These are phyloP conservation scores for Jimgerdemannia flammicorona DNA, from an alignment of 192 early-diverging fungal genomes.

Conservation along the genomic window DNA sequence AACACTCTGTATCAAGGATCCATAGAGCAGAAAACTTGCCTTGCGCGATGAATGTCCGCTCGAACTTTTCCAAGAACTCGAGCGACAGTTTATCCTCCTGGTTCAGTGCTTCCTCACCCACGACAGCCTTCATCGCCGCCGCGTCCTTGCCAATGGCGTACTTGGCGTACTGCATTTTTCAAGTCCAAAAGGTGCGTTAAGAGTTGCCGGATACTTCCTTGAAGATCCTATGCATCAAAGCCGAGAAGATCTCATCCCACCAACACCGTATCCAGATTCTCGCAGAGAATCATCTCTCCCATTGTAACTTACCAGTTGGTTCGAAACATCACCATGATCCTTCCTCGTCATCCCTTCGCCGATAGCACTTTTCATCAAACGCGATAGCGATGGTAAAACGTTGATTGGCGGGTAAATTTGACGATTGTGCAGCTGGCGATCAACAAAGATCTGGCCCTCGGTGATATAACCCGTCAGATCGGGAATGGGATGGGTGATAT, in stretches of 20 bases:
- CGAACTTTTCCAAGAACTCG: slow-evolving; percentile 99
- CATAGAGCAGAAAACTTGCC: slow-evolving; percentile 35
- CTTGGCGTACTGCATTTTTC: slow-evolving; percentile 77
- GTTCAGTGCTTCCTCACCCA: slow-evolving; percentile 98
- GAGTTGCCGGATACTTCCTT: not conserved
- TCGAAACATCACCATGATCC: slow-evolving; percentile 99
- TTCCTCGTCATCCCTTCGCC: slow-evolving; percentile 97
- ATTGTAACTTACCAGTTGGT: slow-evolving; percentile 71
- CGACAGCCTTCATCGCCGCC: slow-evolving; percentile 99
- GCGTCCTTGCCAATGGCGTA: slow-evolving; percentile 99
- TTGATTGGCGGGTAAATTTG: slow-evolving; percentile 99
- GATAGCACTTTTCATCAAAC: slow-evolving; percentile 99
- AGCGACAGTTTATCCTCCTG: slow-evolving; percentile 96
- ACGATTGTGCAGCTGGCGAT: slow-evolving; percentile 97
- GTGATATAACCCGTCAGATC: slow-evolving; percentile 99
- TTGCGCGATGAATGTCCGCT: slow-evolving; percentile 96
- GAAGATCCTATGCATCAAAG: not conserved
- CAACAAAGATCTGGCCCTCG: slow-evolving; percentile 99
- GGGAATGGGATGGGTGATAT: slow-evolving; percentile 99
- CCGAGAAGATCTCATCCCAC: slow-evolving; percentile 4
- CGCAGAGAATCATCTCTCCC: not conserved
- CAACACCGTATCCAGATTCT: not conserved
- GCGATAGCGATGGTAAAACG: slow-evolving; percentile 96
- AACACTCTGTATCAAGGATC: not conserved
- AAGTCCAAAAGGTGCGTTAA: slow-evolving; percentile 7